These are phyloP conservation scores for Quercus lobata DNA, from an alignment of 331 rosid species.

Conservation along the genomic window DNA sequence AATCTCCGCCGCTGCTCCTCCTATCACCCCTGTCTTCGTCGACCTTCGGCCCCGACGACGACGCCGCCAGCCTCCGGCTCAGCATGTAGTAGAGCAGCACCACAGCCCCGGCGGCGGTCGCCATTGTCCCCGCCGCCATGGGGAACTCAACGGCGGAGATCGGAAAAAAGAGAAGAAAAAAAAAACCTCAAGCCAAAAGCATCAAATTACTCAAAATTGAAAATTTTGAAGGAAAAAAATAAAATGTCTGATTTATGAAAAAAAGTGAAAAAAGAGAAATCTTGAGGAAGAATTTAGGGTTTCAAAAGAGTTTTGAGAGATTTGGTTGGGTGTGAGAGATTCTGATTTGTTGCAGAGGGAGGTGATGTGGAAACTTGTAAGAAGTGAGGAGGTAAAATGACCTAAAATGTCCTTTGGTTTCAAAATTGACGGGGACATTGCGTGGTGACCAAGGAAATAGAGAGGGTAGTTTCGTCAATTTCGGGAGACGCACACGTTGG, in stretches of 20 bases:
- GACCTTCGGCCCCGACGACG: conserved; percentile 18
- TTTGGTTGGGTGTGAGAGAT: conserved; percentile 6
- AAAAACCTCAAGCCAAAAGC: background rate
- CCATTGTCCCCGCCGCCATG: conserved; percentile 96
- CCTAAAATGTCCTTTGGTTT: background rate
- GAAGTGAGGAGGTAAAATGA: background rate
- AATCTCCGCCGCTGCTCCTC: conserved; percentile 16
- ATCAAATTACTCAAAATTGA: conserved; percentile 4
- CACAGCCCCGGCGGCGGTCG: conserved; percentile 91
- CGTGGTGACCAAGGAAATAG: background rate
- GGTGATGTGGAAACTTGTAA: conserved; percentile 7
- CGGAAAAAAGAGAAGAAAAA: background rate
- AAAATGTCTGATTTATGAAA: background rate
- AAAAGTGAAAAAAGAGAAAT: background rate
- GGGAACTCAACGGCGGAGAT: conserved; percentile 4
- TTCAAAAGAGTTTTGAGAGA: background rate
- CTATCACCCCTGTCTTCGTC: conserved; percentile 39
- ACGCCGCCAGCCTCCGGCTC: conserved; percentile 38
- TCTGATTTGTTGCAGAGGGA: conserved; percentile 11
- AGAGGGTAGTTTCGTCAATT: background rate
- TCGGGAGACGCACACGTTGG: background rate
- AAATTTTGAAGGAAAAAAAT: background rate
- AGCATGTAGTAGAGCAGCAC: conserved; percentile 65
- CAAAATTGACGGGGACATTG: background rate
- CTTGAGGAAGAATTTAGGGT: background rate